Percentiles rank a stretch among this genome's conserved stretches.
phyloP scores from a whole-genome alignment of 2,329 filamentous ascomycete genomes.

The Coccinonectria pachysandricola region DNA sequence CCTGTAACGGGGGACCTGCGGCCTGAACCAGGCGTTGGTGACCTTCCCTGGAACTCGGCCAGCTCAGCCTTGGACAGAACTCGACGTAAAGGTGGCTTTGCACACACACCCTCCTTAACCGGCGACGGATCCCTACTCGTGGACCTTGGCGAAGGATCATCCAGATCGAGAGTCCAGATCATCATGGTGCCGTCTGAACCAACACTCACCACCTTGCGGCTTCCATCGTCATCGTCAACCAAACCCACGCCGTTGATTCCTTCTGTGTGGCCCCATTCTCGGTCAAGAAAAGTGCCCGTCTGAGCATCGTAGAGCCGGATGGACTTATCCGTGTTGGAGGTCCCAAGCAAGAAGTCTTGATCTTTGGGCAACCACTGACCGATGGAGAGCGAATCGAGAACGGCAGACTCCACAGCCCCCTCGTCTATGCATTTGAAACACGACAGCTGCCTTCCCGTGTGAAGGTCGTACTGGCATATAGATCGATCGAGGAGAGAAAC shows the following conservation, averaged over 20 bases:
- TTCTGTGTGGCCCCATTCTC: constrained; percentile 93
- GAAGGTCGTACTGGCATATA: constrained; percentile 50
- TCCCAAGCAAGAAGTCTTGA: constrained; percentile 64
- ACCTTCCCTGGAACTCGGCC: constrained; percentile 69
- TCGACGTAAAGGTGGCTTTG: constrained; percentile 66
- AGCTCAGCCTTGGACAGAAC: constrained; percentile 83
- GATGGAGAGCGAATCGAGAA: constrained; percentile 67
- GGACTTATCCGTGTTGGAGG: constrained; percentile 93
- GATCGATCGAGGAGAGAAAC: constrained; percentile 52
- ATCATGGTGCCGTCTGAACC: constrained; percentile 75
- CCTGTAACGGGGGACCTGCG: constrained; percentile 37
- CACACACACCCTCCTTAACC: constrained; percentile 39
- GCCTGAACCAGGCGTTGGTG: no score
- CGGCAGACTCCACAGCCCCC: constrained; percentile 68
- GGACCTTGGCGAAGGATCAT: constrained; percentile 31
- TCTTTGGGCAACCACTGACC: constrained; percentile 44
- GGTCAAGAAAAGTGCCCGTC: constrained; percentile 65
- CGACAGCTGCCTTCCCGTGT: constrained; percentile 57
- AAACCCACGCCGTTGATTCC: constrained; percentile 79
- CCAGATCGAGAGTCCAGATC: constrained; percentile 56
- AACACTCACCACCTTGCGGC: constrained; percentile 57
- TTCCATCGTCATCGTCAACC: constrained; percentile 47
- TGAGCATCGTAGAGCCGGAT: constrained; percentile 79
- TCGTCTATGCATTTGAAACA: constrained; percentile 79
- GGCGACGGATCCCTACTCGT: constrained; percentile 44